These are phyloP conservation scores for Claviceps lovelessii DNA, from an alignment of 2,329 filamentous ascomycete genomes.

Conservation along the genomic window DNA sequence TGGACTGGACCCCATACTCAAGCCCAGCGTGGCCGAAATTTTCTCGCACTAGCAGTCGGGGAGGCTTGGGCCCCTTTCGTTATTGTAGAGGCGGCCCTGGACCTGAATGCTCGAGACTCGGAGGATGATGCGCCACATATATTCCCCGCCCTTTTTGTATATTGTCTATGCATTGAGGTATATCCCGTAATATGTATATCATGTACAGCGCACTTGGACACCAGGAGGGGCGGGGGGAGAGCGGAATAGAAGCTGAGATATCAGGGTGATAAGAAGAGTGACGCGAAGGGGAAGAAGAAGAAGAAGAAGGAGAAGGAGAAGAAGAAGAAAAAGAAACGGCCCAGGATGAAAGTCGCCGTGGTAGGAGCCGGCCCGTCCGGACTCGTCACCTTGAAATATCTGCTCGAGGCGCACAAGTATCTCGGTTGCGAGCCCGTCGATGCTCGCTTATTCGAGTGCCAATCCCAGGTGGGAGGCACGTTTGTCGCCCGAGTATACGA, in stretches of 20 bases:
- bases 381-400: slow-evolving; percentile 22
- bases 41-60: too few species aligned
- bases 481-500: slow-evolving; percentile 29
- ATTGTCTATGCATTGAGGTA: too few species aligned
- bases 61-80: too few species aligned
- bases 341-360: slow-evolving; percentile 18
- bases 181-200: background rate
- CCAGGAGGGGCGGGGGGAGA: background rate
- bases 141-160: too few species aligned
- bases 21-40: too few species aligned
- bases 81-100: too few species aligned
- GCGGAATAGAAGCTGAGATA: too few species aligned
- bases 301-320: background rate
- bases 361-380: slow-evolving; percentile 25
- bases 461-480: slow-evolving; percentile 26
- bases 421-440: slow-evolving; percentile 21
- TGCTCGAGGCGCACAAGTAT: slow-evolving; percentile 18
- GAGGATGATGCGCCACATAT: too few species aligned
- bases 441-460: slow-evolving; percentile 26
- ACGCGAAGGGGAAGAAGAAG: background rate
- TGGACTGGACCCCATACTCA: too few species aligned
- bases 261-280: background rate
- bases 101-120: too few species aligned
- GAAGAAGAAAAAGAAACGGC: background rate
- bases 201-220: too few species aligned